phyloP scores from a whole-genome alignment of 2,329 filamentous ascomycete species.

The Lasiodiplodia theobromae region DNA sequence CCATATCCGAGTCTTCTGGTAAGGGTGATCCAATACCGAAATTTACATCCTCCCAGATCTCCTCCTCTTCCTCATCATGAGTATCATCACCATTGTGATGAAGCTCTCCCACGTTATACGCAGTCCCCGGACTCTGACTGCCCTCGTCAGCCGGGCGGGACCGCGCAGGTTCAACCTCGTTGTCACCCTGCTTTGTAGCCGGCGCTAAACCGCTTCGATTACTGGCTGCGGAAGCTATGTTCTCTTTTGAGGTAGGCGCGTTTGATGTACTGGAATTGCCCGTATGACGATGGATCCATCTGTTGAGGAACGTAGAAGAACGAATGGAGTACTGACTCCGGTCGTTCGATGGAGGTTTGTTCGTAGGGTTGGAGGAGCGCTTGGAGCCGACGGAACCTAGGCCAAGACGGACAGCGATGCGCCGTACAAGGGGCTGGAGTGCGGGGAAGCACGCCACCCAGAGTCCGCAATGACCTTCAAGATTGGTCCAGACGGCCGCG shows the following conservation, averaged over 20 bases:
- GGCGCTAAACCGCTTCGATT: neutral
- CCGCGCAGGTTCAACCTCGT: neutral
- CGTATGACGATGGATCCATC: neutral
- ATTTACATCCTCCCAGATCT: neutral
- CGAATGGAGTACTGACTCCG: neutral
- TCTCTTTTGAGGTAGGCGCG: neutral
- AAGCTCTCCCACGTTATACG: too few relatives aligned
- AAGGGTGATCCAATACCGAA: neutral
- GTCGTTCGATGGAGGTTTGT: neutral
- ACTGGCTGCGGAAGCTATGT: neutral
- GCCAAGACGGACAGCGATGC: constrained; percentile 40
- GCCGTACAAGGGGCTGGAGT: constrained; percentile 49
- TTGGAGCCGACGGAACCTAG: constrained; percentile 17
- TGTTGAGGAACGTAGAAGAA: constrained; percentile 1
- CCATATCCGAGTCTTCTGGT: neutral
- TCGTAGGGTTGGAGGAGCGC: neutral
- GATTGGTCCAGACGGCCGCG: constrained; percentile 50
- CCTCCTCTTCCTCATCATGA: neutral
- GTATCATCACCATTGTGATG: neutral
- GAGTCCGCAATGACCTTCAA: constrained; percentile 53
- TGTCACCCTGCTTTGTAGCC: neutral
- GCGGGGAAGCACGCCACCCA: constrained; percentile 54
- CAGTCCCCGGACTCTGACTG: neutral
- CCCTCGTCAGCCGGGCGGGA: neutral
- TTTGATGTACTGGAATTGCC: neutral